These are phyloP conservation scores for Incumbomyces delicatus DNA, from an alignment of 2,329 filamentous ascomycete genomes.

Conservation along the genomic window DNA sequence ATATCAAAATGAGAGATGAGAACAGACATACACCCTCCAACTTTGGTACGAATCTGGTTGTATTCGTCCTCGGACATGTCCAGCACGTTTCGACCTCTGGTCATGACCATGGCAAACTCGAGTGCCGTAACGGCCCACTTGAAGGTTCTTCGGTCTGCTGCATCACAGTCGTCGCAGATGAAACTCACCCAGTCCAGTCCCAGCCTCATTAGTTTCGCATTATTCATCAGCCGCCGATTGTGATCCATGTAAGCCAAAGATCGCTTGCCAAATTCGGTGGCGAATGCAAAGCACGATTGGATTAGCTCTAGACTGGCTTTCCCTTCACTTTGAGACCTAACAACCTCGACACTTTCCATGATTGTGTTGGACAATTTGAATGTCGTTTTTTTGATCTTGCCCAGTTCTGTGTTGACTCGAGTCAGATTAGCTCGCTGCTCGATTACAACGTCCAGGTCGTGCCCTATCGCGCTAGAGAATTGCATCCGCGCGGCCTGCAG, in stretches of 20 bases:
- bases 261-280: constrained; percentile 95
- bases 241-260: constrained; percentile 93
- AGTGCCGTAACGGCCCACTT: constrained; percentile 92
- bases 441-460: constrained; percentile 78
- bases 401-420: constrained; percentile 81
- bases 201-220: constrained; percentile 84
- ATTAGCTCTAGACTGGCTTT: constrained; percentile 90
- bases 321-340: constrained; percentile 72
- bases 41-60: constrained; percentile 68
- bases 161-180: constrained; percentile 92
- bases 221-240: constrained; percentile 93
- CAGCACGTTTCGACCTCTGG: constrained; percentile 84
- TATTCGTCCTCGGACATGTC: constrained; percentile 84
- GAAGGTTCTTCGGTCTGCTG: constrained; percentile 90
- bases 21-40: constrained; percentile 93
- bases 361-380: constrained; percentile 96
- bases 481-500: constrained; percentile 67
- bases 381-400: constrained; percentile 88
- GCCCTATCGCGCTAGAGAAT: constrained; percentile 68
- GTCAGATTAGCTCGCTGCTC: constrained; percentile 89
- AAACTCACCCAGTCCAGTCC: constrained; percentile 96
- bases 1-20: constrained; percentile 98
- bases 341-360: constrained; percentile 95
- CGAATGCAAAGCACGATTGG: constrained; percentile 95
- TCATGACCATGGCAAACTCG: constrained; percentile 97